A percentile compares a stretch with the other conserved stretches of the same genome.
These are phyloP conservation scores for Chrysosporium keratinophilum DNA, from an alignment of 2,329 filamentous ascomycete genomes.

Conservation along the genomic window DNA sequence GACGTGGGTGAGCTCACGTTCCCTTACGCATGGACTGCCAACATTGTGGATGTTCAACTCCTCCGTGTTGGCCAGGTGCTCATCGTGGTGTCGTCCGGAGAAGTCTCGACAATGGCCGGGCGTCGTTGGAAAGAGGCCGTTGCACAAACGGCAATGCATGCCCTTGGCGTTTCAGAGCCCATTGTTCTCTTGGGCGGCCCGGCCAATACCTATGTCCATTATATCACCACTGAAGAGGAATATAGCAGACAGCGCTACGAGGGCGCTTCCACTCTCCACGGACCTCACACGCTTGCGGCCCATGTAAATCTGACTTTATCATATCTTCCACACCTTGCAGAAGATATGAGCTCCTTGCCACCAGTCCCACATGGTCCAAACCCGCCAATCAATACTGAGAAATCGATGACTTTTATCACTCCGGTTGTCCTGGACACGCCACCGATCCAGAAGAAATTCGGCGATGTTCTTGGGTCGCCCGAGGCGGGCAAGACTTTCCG, in stretches of 20 bases:
- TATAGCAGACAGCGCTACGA: constrained; percentile 83
- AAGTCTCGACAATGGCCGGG: constrained; percentile 87
- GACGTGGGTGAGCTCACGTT: constrained; percentile 70
- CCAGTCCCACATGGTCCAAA: constrained; percentile 44
- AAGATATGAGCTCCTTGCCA: constrained; percentile 35
- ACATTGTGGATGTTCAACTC: constrained; percentile 80
- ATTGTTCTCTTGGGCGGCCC: constrained; percentile 80
- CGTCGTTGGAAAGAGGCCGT: constrained; percentile 73
- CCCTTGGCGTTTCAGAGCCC: constrained; percentile 44
- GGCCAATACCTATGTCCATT: constrained; percentile 83
- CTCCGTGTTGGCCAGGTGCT: constrained; percentile 75
- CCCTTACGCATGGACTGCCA: constrained; percentile 83
- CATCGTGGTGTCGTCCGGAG: constrained; percentile 74
- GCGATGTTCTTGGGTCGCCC: constrained; percentile 49
- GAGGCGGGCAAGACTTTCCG: constrained; percentile 47
- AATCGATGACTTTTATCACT: constrained; percentile 69
- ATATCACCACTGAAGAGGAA: constrained; percentile 68
- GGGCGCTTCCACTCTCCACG: constrained; percentile 85
- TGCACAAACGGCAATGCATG: constrained; percentile 42
- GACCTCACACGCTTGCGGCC: constrained; percentile 68
- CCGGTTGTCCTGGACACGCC: constrained; percentile 64
- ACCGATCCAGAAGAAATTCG: constrained; percentile 58
- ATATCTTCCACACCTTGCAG: constrained; percentile 56
- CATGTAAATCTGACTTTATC: constrained; percentile 79
- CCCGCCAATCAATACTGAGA: constrained; percentile 68